Evolutionary conservation across 2,329 filamentous ascomycete species (phyloP), one percentile per base, ranked within the genome.

Genomic region (Aspergillus texensis): DNA sequence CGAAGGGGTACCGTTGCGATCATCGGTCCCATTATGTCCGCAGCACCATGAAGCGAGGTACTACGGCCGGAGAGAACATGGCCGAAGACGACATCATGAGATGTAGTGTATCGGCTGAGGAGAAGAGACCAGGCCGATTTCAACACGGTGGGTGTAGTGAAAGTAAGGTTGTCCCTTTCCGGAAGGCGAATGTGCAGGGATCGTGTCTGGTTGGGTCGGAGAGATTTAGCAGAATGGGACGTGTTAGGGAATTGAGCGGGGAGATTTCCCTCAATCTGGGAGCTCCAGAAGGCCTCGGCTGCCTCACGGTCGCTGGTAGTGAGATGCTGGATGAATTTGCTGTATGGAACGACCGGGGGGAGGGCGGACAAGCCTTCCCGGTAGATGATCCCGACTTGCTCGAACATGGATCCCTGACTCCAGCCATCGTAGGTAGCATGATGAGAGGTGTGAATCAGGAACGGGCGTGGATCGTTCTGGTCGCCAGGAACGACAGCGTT

Each of bases 341-440:
- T 50, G 46, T 50, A 50, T 14, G 46, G 46, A 19, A 50, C 19
- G 24, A 30, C 26, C 6, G 26, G 46, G 24, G 46, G 46, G 4
- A 50, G 8, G 16, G 46, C 46, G 6, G 46, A 32, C 24, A 50
- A 9, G 46, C 46, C 46, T 50, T 50, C 46, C 26, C 46, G 46
- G 21, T 50, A 50, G 3, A 50, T 30, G 24, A 50, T 50, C 16
- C 26, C 46, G 26, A 50, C 46, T 50, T 50, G 46, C 24, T 50
- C 46, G 26, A 50, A 50, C 46, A 50, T 50, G 11, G 16, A 50
- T 30, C 24, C 46, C 46, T 50, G 24, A 30, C 57, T 68, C 70
- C 70, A 73, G 5, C 77, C 79, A 65, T 82, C 80, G 63, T 81
- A 81, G 2, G 80, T 67, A 16, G 77, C 77, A 57, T 81, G 79